Conservation (phyloP, 1,139 yeast genomes). For the Chernovozyma sophiae-reginae region DNA sequence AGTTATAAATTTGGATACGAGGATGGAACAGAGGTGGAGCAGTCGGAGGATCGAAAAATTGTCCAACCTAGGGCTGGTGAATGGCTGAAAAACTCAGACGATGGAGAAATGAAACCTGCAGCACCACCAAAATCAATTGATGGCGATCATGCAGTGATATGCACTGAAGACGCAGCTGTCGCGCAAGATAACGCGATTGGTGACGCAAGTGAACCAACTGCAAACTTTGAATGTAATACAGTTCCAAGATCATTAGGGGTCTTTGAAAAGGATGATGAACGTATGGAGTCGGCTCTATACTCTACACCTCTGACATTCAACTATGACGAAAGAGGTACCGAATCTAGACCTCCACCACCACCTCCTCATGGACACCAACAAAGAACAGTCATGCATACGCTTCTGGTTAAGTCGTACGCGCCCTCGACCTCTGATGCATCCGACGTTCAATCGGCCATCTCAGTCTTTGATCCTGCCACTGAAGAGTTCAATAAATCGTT, state of each 20-base stretch:
- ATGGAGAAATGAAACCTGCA: background rate
- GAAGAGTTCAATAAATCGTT: conserved; percentile 21
- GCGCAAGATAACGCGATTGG: background rate
- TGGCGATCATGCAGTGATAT: background rate
- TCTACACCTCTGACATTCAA: background rate
- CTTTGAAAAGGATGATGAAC: background rate
- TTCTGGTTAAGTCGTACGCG: conserved; percentile 4
- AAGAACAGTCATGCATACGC: background rate
- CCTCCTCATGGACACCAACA: conserved; percentile 1
- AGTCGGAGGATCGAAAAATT: background rate
- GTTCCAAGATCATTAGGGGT: background rate
- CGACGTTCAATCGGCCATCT: conserved; percentile 6
- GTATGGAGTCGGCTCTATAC: background rate
- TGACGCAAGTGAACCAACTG: background rate
- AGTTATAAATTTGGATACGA: conserved; percentile 3
- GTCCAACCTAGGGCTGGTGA: background rate
- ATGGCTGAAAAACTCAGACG: background rate
- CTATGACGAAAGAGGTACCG: background rate
- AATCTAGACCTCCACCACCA: background rate
- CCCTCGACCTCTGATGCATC: conserved; percentile 4
- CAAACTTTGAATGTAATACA: background rate
- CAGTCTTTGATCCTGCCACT: conserved; percentile 17
- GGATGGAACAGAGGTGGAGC: conserved; percentile 1
- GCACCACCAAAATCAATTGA: background rate
- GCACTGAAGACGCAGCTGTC: background rate